Conservation (phyloP, 1,139 yeast genomes). For the Debaryomyces nepalensis region DNA sequence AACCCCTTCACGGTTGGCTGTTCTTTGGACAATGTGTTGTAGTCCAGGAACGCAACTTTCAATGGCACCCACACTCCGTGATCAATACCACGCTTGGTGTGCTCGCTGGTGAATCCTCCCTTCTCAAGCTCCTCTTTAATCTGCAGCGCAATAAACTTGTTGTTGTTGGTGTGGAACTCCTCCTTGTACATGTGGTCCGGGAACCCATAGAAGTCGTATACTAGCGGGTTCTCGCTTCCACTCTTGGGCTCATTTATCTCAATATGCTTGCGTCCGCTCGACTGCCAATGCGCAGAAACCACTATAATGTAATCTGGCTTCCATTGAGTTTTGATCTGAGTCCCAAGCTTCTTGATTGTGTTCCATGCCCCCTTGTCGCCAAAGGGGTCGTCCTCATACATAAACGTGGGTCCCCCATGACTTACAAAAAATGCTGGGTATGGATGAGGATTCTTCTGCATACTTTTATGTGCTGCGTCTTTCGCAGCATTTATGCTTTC, state of each 20-base stretch:
- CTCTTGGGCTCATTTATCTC: constrained; percentile 53
- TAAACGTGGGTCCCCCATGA: constrained; percentile 82
- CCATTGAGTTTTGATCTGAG: constrained; percentile 46
- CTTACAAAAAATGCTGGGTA: constrained; percentile 68
- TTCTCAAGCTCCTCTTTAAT: constrained; percentile 45
- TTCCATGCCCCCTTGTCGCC: constrained; percentile 65
- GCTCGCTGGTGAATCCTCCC: constrained; percentile 48
- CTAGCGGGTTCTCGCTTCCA: constrained; percentile 38
- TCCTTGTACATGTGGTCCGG: constrained; percentile 66
- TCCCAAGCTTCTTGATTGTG: constrained; percentile 54
- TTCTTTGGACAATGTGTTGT: constrained; percentile 29
- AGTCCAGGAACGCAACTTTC: constrained; percentile 66
- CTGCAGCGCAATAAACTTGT: constrained; percentile 45
- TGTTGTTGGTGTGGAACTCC: constrained; percentile 56
- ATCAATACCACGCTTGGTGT: constrained; percentile 66
- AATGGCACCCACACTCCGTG: constrained; percentile 87
- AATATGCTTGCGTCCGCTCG: constrained; percentile 42
- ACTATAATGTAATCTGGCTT: constrained; percentile 69
- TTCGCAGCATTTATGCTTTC: not conserved
- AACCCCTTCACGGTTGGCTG: constrained; percentile 33
- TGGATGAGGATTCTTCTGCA: constrained; percentile 25
- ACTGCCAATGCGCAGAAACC: constrained; percentile 81
- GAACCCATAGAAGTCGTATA: constrained; percentile 78
- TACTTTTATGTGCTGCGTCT: not conserved
- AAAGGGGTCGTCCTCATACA: constrained; percentile 49